Base-by-base conservation (phyloP, 805 yeast species). In the Helenozyma baotianmanensis region DNA sequence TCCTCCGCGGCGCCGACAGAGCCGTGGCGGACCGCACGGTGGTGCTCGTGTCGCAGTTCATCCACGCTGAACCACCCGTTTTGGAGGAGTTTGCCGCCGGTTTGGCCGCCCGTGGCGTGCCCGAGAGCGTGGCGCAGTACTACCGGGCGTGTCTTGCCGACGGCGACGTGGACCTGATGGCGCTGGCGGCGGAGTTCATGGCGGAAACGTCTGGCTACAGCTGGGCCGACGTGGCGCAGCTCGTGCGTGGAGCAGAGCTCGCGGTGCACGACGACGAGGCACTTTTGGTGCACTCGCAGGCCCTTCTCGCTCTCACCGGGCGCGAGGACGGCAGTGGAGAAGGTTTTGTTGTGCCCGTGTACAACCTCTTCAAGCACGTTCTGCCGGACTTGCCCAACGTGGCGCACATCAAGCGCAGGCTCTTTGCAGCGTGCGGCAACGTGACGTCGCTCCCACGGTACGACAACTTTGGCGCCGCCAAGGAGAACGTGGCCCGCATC, bases 341-440 rank as follows among this genome's bases (percentile, higher is more conserved):
- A 6, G 21, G 21, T 14, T 15, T 29, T 12, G 36, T 36, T 12
- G 36, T 26, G 10, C 15, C 4, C 6, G 18, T 8, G 13, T 39
- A 16, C 29, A 13, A 9, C 16, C 21, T 14, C 31, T 24, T 15
- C 15, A 10, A 10, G 6, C 18, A 6, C 22, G 26, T 23, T 15
- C 27, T 22, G 17, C 23, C 6, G 21, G 14, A 21, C 14, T 19
- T 25, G n/a, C 24, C 17, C 7, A 39, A 39, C 35, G 27, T 18
- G 9, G 39, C 43, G 16, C 35, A 33, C 18, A 36, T 49, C 25
- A 50, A 51, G 32, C 42, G 68, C 19, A 50, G 47, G 25, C 43
- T 62, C 25, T 63, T 64, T 37, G 53, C 68, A 3, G 41, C 58
- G 1, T 51, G 58, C 24, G 70, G 70, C 5, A 53, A 54, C 33